Percentiles rank a stretch among this genome's conserved stretches.
Conservation (phyloP, 2,329 filamentous ascomycete species). For the Fusarium nodosum region DNA sequence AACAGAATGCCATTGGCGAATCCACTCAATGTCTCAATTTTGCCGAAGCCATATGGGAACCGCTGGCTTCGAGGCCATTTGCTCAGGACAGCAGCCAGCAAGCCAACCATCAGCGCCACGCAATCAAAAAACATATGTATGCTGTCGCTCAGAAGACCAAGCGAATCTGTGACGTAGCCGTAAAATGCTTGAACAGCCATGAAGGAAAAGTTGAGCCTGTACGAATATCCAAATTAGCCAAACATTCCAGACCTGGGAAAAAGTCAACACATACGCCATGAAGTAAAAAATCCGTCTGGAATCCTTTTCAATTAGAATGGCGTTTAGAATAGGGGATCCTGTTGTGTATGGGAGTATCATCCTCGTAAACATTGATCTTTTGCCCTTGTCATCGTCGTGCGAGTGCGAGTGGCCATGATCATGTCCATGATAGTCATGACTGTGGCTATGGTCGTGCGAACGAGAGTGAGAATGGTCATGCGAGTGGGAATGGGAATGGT, state of each 20-base stretch:
- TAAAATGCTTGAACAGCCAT: conserved; percentile 97
- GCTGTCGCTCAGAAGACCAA: conserved; percentile 95
- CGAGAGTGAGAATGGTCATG: conserved; percentile 44
- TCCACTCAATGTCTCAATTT: conserved; percentile 94
- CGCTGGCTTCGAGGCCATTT: conserved; percentile 93
- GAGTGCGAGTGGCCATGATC: conserved; percentile 50
- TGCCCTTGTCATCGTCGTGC: conserved; percentile 58
- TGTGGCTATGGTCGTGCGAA: conserved; percentile 34
- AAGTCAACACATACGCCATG: conserved; percentile 75
- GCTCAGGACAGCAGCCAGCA: conserved; percentile 93
- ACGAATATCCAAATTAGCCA: conserved; percentile 21
- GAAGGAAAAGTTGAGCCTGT: conserved; percentile 90
- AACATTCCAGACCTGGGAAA: conserved; percentile 19
- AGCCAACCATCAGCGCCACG: conserved; percentile 87
- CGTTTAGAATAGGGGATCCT: conserved; percentile 82
- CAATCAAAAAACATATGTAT: conserved; percentile 99
- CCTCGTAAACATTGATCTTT: conserved; percentile 77
- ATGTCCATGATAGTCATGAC: conserved; percentile 48
- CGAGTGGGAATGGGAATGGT: conserved; percentile 43
- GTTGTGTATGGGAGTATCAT: conserved; percentile 78
- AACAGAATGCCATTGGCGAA: conserved; percentile 97
- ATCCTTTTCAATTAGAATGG: conserved; percentile 90
- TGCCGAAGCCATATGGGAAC: conserved; percentile 96
- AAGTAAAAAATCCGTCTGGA: conserved; percentile 98
- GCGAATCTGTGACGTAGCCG: conserved; percentile 90